Evolutionary conservation across 768 basidiomycete species (phyloP), one percentile per base, ranked within the genome.

Genomic region (Flagelloscypha sp.): DNA sequence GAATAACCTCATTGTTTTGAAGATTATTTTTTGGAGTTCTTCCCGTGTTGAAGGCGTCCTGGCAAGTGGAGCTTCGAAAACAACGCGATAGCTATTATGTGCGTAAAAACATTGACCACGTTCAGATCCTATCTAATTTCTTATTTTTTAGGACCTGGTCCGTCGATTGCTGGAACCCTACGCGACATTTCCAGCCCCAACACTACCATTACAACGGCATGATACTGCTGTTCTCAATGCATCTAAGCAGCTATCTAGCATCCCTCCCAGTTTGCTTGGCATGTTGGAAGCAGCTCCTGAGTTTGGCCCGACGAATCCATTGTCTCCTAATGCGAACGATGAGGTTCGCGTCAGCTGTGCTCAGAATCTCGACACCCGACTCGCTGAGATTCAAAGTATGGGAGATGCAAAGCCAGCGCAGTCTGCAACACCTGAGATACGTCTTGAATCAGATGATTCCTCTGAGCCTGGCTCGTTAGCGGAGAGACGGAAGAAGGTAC

Each of bases 11-110:
- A 37, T 39, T 30, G 19, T 7, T 30, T 34, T 15, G 1, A 20
- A 84, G 80, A 48, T 47, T 86, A 19, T 59, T 85, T 33, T 64
- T 86, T 35, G 78, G 79, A 16, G 68, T 72, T 3, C 60, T 84
- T 21, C 73, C 84, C 0, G 49, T 58, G 1, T 50, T 68, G 31
- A 84, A 81, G 51, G 48, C 66, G 4, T 59, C 60, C 6, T 84
- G 83, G 84, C 53, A 56, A n/a, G 55, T 50, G 23, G 79, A 82
- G 40, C 60, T 65, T 27, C 50, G 53, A 24, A 76, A 74, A 43
- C 79, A 80, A 48, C 62, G 84, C 35, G 74, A 79, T 27, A 70
- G 67, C 40, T 87, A 86, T 50, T 86, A 86, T 53, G 84, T 85
- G 44, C 27, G 75, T 61, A 30, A 32, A 35, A 7, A n/a, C 25